Evolutionary conservation across 2,329 filamentous ascomycete genomes (phyloP), one percentile per base, ranked within the genome.

Genomic region (Neocucurbitaria cava): DNA sequence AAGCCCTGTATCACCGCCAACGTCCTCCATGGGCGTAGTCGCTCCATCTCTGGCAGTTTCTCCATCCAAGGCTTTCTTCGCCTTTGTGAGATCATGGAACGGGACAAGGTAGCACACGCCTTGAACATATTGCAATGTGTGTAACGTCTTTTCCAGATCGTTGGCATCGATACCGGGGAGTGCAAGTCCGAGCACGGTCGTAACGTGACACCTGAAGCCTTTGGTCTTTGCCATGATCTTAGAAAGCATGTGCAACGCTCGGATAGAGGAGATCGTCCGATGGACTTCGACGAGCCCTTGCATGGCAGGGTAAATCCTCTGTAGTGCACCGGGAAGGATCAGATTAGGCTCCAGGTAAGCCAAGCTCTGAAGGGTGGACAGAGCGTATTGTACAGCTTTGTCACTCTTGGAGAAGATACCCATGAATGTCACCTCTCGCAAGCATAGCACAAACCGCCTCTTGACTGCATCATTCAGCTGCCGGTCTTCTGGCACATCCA

Each of bases 201-300:
- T 99, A 59, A 99, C 88, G 73, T 99, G 95, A 70, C 95, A 98
- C 56, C 95, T 86, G 73, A 95, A 97, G n/a, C 95, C 95, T 76
- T 96, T 98, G 36, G 92, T 91, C 71, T 90, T 89, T 13, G 92
- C 88, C 85, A 99, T 96, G 67, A 93, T 87, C 72, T 92, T 91
- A 59, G 93, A 91, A 57, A 98, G 86, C 82, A 96, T 91, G 78
- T 97, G 93, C 56, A 99, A 81, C 38, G 94, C 91, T 68, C 94
- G 90, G 54, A 99, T 84, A 54, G 94, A 97, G 0, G 95, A 96
- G 5, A 93, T 94, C 2, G 95, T 99, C 48, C 95, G 87, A 78
- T 99, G 95, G 3, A 99, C 95, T 76, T 99, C 95, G 3, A 99
- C 95, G 47, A 99, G 81, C 0, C 96, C 96, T 75, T 99, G 95